Evolutionary conservation across 345 rosid genomes (phyloP), one percentile per base, ranked within the genome.

Genomic region (Ailanthus altissimus): DNA sequence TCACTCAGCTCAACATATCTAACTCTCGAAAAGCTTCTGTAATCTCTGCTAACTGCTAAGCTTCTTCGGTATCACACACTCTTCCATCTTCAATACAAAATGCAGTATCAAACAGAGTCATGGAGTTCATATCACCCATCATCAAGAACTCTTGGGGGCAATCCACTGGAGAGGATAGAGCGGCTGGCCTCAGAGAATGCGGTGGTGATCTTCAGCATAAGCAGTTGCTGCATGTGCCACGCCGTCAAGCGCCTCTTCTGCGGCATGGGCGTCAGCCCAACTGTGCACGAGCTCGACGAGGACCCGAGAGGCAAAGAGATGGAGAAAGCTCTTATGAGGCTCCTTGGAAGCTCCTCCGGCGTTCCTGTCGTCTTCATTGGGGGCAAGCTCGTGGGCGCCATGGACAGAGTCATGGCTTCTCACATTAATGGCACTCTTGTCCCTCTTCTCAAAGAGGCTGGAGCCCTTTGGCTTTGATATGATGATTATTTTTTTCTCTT

Each of bases 151-250:
- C 70, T 14, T 10, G 80, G 51, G 10, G 79, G 88, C 50, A 90
- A 89, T 75, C 80, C 87, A 1, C 32, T 87, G 83, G 84, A 85
- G 64, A 82, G 90, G 40, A 87, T 94, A 74, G 89, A 86, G 86
- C 80, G 87, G 83, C 69, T 94, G 65, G 98, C 91, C 0, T 80
- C 97, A 2, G 98, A 90, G 83, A 91, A 82, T 65, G 97, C 98
- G 11, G 98, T 94, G 82, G 98, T 94, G 76, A 87, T 94, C 42
- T 91, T 94, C 82, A 92, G 98, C 86, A 81, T 87, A 12, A 94
- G 98, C 85, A 87, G 85, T 0, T 94, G 98, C 86, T 94, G 98
- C 91, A 94, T 94, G 98, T 94, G 97, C 83, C 98, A 92, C 80
- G 94, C 92, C 75, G 87, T 88, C 18, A 94, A 94, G 83, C 84